These are phyloP conservation scores for Tulasnella sp. DNA, from an alignment of 768 basidiomycete species.

Conservation along the genomic window DNA sequence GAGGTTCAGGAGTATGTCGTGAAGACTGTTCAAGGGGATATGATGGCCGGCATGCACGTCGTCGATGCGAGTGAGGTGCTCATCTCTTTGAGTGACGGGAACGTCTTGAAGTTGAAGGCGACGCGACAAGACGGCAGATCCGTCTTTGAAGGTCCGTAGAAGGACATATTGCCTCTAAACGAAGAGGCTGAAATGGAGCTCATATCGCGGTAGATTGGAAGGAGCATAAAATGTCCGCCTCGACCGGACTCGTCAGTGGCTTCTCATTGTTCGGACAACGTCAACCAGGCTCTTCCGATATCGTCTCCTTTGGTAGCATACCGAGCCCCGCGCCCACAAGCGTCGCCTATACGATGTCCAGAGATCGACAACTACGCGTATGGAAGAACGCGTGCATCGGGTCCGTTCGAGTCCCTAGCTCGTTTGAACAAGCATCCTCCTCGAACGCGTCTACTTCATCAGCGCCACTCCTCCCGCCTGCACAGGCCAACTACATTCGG, in stretches of 20 bases:
- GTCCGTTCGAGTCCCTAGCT: not conserved
- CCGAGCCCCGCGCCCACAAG: slow-evolving; percentile 66
- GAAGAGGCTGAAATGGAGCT: not conserved
- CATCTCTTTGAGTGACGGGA: slow-evolving; percentile 18
- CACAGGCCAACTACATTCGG: slow-evolving; percentile 51
- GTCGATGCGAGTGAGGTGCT: slow-evolving; percentile 20
- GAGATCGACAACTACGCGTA: slow-evolving; percentile 71
- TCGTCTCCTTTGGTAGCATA: slow-evolving; percentile 60
- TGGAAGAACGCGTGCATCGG: slow-evolving; percentile 43
- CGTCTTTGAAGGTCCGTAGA: slow-evolving; percentile 9
- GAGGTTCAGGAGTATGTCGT: slow-evolving; percentile 62
- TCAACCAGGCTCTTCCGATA: slow-evolving; percentile 39
- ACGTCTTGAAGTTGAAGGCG: slow-evolving; percentile 17
- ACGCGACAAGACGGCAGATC: not conserved
- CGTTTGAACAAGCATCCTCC: slow-evolving; percentile 32
- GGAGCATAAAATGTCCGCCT: slow-evolving; percentile 50
- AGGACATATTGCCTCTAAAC: no score
- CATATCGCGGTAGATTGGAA: slow-evolving; percentile 45
- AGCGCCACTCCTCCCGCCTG: slow-evolving; percentile 43
- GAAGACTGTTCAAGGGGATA: slow-evolving; percentile 36
- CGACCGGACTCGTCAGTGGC: slow-evolving; percentile 46
- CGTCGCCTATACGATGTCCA: slow-evolving; percentile 73
- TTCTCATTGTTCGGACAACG: slow-evolving; percentile 39
- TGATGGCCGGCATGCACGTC: slow-evolving; percentile 29
- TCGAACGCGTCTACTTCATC: slow-evolving; percentile 28